Conservation (phyloP, 192 early-diverging fungal species). For the Thamnidium elegans region DNA sequence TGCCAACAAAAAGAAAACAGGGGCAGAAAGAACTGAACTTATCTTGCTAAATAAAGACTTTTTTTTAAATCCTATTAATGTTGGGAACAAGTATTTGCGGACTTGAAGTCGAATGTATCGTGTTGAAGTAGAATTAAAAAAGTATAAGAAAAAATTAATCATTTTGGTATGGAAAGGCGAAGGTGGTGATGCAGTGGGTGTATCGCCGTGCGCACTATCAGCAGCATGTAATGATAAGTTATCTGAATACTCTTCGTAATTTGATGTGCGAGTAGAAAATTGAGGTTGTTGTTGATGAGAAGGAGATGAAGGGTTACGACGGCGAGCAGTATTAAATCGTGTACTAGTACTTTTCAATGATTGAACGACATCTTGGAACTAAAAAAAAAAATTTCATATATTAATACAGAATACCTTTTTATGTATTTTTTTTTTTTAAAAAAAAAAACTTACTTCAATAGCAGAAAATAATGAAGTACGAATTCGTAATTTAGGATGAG, state of each 20-base stretch:
- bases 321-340: slow-evolving; percentile 2
- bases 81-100: slow-evolving; percentile 42
- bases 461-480: slow-evolving; percentile 54
- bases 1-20: slow-evolving; percentile 50
- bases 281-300: neutral
- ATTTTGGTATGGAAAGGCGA: neutral
- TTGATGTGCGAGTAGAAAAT: neutral
- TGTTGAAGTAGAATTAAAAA: too few species aligned
- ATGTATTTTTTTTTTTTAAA: neutral
- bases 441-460: slow-evolving; percentile 50
- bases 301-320: slow-evolving; percentile 1
- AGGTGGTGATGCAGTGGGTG: neutral
- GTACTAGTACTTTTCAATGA: slow-evolving; percentile 30
- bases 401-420: neutral
- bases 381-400: neutral
- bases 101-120: too few species aligned
- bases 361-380: slow-evolving; percentile 43
- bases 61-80: slow-evolving; percentile 47
- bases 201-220: neutral
- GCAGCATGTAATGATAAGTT: slow-evolving; percentile 2
- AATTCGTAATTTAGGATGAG: slow-evolving; percentile 29
- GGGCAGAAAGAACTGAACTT: slow-evolving; percentile 48
- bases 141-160: too few species aligned
- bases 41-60: slow-evolving; percentile 48
- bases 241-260: neutral